These are phyloP conservation scores for Sanghuangporus weigelae DNA, from an alignment of 1,284 basidiomycete genomes.

Conservation along the genomic window DNA sequence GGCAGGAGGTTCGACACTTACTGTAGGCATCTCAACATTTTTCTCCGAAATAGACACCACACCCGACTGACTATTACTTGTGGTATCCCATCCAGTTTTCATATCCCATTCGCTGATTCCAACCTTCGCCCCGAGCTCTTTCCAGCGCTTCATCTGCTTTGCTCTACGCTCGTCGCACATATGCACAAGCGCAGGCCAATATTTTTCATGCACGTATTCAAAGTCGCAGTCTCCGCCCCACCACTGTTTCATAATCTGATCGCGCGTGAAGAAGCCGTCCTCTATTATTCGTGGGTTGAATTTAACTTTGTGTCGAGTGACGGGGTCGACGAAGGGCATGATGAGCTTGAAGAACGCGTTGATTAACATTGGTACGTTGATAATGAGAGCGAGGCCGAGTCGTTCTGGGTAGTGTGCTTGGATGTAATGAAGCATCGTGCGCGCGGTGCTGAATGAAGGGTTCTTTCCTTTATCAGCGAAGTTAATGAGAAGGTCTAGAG, in stretches of 20 bases:
- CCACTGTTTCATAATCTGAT: conserved; percentile 51
- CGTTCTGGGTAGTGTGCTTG: conserved; percentile 91
- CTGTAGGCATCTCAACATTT: neutral
- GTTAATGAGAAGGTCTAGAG: conserved; percentile 74
- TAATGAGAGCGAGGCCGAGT: conserved; percentile 80
- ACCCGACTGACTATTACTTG: neutral
- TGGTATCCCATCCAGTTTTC: conserved; percentile 30
- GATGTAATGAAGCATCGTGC: conserved; percentile 66
- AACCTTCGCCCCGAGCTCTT: conserved; percentile 52
- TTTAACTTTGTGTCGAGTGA: conserved; percentile 68
- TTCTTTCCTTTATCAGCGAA: conserved; percentile 77
- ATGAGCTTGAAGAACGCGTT: conserved; percentile 82
- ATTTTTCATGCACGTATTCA: conserved; percentile 66
- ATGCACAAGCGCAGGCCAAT: conserved; percentile 63
- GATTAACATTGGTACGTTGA: conserved; percentile 80
- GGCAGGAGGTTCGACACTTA: neutral
- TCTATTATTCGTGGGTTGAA: conserved; percentile 51
- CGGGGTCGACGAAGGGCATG: conserved; percentile 72
- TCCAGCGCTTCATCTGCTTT: conserved; percentile 56
- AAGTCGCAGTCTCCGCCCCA: conserved; percentile 63
- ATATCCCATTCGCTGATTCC: conserved; percentile 73
- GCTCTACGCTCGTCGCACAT: conserved; percentile 48
- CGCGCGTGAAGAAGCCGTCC: conserved; percentile 53
- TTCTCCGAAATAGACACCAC: neutral
- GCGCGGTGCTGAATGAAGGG: conserved; percentile 60